These are phyloP conservation scores for Allomyces arbusculus DNA, from an alignment of 192 early-diverging fungal species.

Conservation along the genomic window DNA sequence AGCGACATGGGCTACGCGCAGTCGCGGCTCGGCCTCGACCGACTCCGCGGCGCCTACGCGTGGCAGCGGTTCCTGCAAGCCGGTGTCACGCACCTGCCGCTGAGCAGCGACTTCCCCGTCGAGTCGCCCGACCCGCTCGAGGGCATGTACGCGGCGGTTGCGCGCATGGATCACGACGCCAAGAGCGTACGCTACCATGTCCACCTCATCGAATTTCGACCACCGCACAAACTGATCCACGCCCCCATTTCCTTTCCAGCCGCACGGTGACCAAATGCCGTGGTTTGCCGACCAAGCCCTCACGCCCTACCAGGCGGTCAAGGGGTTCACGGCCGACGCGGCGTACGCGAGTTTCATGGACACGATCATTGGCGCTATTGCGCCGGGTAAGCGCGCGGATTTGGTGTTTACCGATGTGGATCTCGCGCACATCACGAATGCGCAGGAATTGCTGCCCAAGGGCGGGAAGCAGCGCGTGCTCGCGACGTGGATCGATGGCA, in stretches of 20 bases:
- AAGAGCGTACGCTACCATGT: slow-evolving; percentile 11
- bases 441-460: background rate
- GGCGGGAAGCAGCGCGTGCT: background rate
- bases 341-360: slow-evolving; percentile 29
- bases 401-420: slow-evolving; percentile 27
- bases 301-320: slow-evolving; percentile 18
- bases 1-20: slow-evolving; percentile 30
- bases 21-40: slow-evolving; percentile 18
- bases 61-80: slow-evolving; percentile 21
- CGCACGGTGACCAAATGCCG: slow-evolving; percentile 16
- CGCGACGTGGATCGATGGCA: background rate
- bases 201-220: too few relatives aligned
- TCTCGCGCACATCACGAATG: slow-evolving; percentile 10
- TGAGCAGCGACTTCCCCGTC: slow-evolving; percentile 35
- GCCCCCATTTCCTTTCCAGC: slow-evolving; percentile 6
- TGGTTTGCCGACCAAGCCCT: slow-evolving; percentile 21
- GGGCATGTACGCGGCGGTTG: slow-evolving; percentile 33
- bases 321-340: slow-evolving; percentile 30
- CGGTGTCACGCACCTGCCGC: slow-evolving; percentile 13
- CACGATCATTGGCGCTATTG: slow-evolving; percentile 21
- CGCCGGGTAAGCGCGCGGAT: slow-evolving; percentile 24
- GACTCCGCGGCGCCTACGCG: slow-evolving; percentile 24
- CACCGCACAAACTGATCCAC: background rate
- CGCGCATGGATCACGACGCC: slow-evolving; percentile 19
- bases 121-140: slow-evolving; percentile 25